These are phyloP conservation scores for Colletotrichum sp. DNA, from an alignment of 2,329 filamentous ascomycete genomes.

Conservation along the genomic window DNA sequence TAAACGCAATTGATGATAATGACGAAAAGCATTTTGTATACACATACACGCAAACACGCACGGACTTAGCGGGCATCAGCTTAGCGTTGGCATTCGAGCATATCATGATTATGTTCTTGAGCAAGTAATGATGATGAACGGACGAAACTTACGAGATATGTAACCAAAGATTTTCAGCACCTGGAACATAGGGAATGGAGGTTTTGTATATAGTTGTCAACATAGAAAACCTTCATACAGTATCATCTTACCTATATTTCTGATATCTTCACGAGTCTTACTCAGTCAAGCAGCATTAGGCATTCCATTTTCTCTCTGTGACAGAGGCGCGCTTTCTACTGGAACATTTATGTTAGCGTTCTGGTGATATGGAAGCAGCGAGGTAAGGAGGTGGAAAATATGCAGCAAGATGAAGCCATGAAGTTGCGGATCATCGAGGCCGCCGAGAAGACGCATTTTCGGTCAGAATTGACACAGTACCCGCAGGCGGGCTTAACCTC, in stretches of 20 bases:
- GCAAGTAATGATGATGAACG: neutral
- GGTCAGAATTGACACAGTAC: too few species aligned
- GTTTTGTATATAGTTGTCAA: neutral
- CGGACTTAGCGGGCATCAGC: neutral
- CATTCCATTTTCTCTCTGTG: neutral
- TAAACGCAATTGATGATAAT: neutral
- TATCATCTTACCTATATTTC: neutral
- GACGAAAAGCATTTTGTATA: neutral
- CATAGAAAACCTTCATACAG: neutral
- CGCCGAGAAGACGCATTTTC: too few species aligned
- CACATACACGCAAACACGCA: neutral
- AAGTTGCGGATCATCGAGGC: too few species aligned
- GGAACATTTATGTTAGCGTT: too few species aligned
- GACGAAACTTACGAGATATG: neutral
- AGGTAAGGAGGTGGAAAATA: too few species aligned
- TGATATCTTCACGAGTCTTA: neutral
- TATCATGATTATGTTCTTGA: neutral
- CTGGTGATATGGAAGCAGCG: too few species aligned
- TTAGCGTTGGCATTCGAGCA: neutral
- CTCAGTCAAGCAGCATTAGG: neutral
- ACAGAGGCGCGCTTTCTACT: neutral
- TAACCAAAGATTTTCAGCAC: neutral
- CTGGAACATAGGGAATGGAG: neutral
- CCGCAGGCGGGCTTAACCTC: too few species aligned
- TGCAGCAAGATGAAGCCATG: too few species aligned